Evolutionary conservation across 768 basidiomycete genomes (phyloP), one percentile per base, ranked within the genome.

Genomic region (Suillus discolor): DNA sequence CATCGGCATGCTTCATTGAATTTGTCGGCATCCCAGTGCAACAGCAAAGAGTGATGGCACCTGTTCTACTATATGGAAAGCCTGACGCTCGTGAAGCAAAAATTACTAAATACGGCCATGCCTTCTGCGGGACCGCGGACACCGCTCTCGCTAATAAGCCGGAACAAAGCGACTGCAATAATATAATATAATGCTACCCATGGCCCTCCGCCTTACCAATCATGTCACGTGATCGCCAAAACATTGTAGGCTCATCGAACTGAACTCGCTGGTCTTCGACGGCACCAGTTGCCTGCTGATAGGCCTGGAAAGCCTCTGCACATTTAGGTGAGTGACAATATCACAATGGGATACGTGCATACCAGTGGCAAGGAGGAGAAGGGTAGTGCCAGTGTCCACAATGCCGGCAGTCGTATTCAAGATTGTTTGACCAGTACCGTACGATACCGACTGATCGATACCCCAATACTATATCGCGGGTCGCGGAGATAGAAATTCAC

Each of bases 281-380:
- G 5, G 82, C 88, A 20, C 85, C 86, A 1, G 85, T 87, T 18
- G 83, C 84, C 23, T 77, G 20, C 73, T 85, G 79, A 71, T 89
- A 90, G 13, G 75, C 77, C 59, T 83, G 72, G 79, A 87, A 89
- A 6, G 85, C 85, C 65, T 87, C 86, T 54, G 85, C 13, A 51
- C 18, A 49, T 57, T 53, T 66, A 8, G 28, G 59, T 62, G 18
- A 62, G 34, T 28, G 31, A 18, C 38, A 31, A 62, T 60, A 36
- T 28, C 6, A 36, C 9, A 36, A 6, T 28, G 25, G 12, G 20
- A 42, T 9, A 38, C 23, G 16, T 11, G 59, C 70, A 36, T 44
- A 72, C 70, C 65, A 2, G 82, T 83, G 16, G 86, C 84, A 62
- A 87, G 70, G 65, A 86, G 73, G 23, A 85, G 70, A 42, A 86